A percentile compares a stretch with the other conserved stretches of the same genome.
Conservation (phyloP, 1,284 basidiomycete species). For the Golubevia pallescens region DNA sequence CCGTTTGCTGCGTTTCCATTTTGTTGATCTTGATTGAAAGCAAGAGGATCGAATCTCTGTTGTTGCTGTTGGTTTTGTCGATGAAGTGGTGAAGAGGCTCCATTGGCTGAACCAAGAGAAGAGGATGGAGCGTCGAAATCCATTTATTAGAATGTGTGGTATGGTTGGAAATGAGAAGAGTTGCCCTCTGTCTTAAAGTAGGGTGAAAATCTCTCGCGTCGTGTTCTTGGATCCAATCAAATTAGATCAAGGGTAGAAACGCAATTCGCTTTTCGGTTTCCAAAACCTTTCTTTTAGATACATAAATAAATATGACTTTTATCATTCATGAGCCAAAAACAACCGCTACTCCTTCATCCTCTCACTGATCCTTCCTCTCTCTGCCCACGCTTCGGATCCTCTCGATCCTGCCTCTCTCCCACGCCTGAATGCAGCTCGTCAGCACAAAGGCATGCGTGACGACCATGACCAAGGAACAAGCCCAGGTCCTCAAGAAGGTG, state of each 20-base stretch:
- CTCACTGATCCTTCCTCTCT: no score
- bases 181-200: no score
- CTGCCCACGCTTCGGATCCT: not conserved
- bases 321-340: no score
- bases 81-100: not conserved
- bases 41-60: not conserved
- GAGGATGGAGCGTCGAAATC: not conserved
- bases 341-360: no score
- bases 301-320: no score
- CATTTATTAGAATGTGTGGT: no score
- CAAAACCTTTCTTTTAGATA: no score
- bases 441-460: constrained; percentile 28
- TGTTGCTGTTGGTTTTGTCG: not conserved
- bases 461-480: constrained; percentile 35
- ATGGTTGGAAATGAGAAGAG: no score
- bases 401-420: constrained; percentile 15
- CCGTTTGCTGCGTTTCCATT: not conserved
- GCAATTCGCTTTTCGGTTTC: no score
- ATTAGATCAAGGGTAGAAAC: no score
- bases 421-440: constrained; percentile 33
- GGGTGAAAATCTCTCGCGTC: no score
- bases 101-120: not conserved
- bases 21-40: not conserved
- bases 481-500: constrained; percentile 44
- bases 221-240: no score